phyloP scores from a whole-genome alignment of 2,329 filamentous ascomycete species.

The Orbilia brochopaga region DNA sequence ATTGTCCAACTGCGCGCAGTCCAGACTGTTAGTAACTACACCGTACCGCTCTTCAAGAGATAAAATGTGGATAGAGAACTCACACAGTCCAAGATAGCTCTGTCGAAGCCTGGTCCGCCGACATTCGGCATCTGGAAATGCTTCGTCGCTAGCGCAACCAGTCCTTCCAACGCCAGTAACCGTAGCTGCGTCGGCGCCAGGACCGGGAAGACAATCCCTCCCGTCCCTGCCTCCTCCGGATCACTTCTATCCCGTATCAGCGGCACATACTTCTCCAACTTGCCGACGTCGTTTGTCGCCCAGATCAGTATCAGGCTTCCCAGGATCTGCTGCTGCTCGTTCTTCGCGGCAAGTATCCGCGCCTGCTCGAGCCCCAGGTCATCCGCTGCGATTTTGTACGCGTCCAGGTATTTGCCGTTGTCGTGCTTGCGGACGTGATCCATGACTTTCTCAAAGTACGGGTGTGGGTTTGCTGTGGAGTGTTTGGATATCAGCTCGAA shows the following conservation, averaged over 20 bases:
- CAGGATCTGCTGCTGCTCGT: conserved; percentile 34
- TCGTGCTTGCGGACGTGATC: conserved; percentile 21
- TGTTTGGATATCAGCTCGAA: conserved; percentile 44
- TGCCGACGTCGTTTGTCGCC: conserved; percentile 37
- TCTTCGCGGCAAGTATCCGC: conserved; percentile 33
- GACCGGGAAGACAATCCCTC: conserved; percentile 38
- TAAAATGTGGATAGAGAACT: conserved; percentile 19
- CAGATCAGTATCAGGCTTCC: conserved; percentile 39
- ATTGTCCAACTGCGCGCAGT: conserved; percentile 17
- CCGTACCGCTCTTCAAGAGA: background rate
- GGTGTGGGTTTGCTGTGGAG: conserved; percentile 9
- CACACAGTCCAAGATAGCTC: conserved; percentile 44
- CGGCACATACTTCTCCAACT: conserved; percentile 44
- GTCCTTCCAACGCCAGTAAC: conserved; percentile 23
- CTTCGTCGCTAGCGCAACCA: conserved; percentile 33
- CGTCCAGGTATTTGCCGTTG: conserved; percentile 33
- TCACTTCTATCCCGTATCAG: conserved; percentile 10
- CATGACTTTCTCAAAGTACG: conserved; percentile 24
- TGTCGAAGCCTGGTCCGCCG: conserved; percentile 25
- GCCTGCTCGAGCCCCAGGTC: conserved; percentile 35
- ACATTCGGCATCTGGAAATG: conserved; percentile 48
- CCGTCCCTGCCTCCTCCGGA: conserved; percentile 15
- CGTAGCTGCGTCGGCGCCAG: conserved; percentile 18
- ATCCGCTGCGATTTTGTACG: conserved; percentile 37
- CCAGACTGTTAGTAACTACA: background rate